Evolutionary conservation across 148 eudicot species (phyloP), one percentile per base, ranked within the genome.

Genomic region (Cornus controversa): DNA sequence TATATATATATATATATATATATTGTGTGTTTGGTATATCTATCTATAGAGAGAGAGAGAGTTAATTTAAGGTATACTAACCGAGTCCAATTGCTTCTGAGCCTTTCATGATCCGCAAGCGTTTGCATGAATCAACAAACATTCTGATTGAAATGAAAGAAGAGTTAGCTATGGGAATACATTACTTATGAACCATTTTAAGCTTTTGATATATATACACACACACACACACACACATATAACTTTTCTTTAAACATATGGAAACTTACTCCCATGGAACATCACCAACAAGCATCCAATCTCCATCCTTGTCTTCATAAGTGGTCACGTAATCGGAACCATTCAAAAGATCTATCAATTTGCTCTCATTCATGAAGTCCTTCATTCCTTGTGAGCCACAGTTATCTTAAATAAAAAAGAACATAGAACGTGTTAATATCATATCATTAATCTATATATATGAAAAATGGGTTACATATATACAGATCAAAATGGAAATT

Each of bases 231-330:
- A n/a, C n/a, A n/a, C n/a, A 60, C 14, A 13, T 29, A 73, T 28
- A 23, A 54, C 18, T 54, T 14, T 13, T 4, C 8, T 1, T 20
- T 22, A 10, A 36, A 13, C 36, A 45, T 58, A 63, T 75, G 31
- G 8, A 25, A 72, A 75, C 92, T 81, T 89, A 89, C 92, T 82
- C 84, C 88, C 88, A 89, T 50, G 92, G 90, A 62, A 89, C 92
- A 76, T 89, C 92, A 4, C 90, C 90, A 24, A 89, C 88, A 15
- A 89, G 92, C 92, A 89, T 87, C 90, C 92, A 89, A 16, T 89
- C 92, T 29, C 88, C 89, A 53, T 89, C 92, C 36, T 85, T 89
- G 66, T 89, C 92, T 79, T 89, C 92, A 53, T 87, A 89, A 28
- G 90, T 83, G 7, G 87, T 81, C 65, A 83, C 90, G 58, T 86